Base-by-base conservation (phyloP, 331 rosid genomes). In the Cydonia oblonga region DNA sequence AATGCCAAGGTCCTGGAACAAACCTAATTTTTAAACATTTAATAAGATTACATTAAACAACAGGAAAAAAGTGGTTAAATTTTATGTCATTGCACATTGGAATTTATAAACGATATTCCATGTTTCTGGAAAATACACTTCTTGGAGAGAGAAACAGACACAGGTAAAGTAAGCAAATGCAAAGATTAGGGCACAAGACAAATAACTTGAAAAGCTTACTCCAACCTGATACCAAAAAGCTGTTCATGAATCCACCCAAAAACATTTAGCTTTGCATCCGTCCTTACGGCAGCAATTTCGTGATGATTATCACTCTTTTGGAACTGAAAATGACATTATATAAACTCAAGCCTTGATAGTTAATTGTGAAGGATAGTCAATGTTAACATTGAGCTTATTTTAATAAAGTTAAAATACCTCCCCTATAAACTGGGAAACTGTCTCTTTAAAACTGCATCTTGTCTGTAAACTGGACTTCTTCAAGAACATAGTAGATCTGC, bases 141-240 rank as follows among this genome's bases (percentile, higher is more conserved):
- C 56, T 30, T 13, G n/a, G 23, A 68, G n/a, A 35, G 42, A 35
- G 42, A 4, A 9, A 35, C 4, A 35, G 49, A 40, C 15, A 40
- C 49, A 40, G n/a, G 38, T 59, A 38, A 54, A 3, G 51, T 42
- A 51, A n/a, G 54, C 11, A 66, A 5, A 66, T 67, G 20, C 23
- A 29, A 1, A 75, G 42, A 78, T 46, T 51, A 26, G 28, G 64
- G 64, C 70, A 16, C 67, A 68, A 22, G 73, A 18, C 32, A 78
- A 70, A 70, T 26, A 64, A 75, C 49, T 60, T 44, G 46, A 67
- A 76, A 82, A 71, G 72, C 68, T 42, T 11, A 71, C 71, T 32
- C 85, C 76, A 82, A 93, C 97, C 98, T 91, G 83, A 91, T 82
- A 81, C 96, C 98, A 77, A 96, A 96, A 97, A 89, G 89, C 76